phyloP scores from a whole-genome alignment of 2,329 filamentous ascomycete species.

The Sporothrix pallida region DNA sequence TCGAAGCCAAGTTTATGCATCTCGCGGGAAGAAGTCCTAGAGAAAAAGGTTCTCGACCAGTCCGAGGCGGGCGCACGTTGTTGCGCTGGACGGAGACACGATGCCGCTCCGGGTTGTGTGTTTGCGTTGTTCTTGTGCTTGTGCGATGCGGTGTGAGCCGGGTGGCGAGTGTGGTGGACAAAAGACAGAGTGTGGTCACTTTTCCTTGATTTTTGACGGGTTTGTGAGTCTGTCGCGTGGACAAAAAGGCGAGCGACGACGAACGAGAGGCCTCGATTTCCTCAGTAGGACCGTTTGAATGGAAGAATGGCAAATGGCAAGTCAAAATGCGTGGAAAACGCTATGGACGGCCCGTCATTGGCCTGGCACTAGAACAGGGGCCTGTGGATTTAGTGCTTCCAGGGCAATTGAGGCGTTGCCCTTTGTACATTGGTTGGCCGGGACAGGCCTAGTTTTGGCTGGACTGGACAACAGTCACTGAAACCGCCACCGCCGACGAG shows the following conservation, averaged over 20 bases:
- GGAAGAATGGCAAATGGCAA: background rate
- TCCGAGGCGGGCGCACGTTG: background rate
- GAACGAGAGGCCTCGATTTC: constrained; percentile 11
- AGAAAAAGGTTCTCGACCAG: background rate
- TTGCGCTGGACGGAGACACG: constrained; percentile 11
- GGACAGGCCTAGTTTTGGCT: constrained; percentile 8
- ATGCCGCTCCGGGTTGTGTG: background rate
- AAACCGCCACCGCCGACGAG: background rate
- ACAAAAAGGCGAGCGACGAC: background rate
- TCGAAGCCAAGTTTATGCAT: background rate
- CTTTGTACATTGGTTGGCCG: background rate
- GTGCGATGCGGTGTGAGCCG: background rate
- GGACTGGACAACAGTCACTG: background rate
- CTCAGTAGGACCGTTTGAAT: background rate
- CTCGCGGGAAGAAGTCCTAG: background rate
- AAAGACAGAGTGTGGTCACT: background rate
- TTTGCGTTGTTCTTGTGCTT: no score
- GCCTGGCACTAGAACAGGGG: background rate
- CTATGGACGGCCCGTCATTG: constrained; percentile 19
- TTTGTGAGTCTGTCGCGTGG: background rate
- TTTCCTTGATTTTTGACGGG: background rate
- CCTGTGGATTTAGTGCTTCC: background rate
- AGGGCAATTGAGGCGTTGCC: background rate
- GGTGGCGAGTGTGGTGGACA: constrained; percentile 5
- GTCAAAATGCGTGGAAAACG: background rate